Evolutionary conservation across 495 filamentous ascomycete genomes (phyloP), one percentile per base, ranked within the genome.

Genomic region (Penicillium samsonianum): DNA sequence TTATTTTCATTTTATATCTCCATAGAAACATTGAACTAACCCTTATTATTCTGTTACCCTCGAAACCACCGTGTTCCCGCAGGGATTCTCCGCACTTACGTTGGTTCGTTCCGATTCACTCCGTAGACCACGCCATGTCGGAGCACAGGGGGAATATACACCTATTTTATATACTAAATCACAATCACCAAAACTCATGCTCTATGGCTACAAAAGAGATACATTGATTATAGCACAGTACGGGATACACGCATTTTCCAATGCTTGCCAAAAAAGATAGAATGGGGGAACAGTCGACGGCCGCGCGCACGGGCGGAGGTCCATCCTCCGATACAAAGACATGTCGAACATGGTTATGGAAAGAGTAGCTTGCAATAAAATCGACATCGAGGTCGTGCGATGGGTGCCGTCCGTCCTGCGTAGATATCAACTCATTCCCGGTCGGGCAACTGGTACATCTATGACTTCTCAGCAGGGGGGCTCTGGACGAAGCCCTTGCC

Each of bases 401-500:
- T 44, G 53, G 45, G 25, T 43, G 14, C 48, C 50, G 35, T 52
- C 62, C 56, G 30, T 51, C 16, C 47, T 37, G 46, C 49, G 53
- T 47, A 47, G 43, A 57, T 59, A 57, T 65, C 63, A 57, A 51
- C 60, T 71, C 58, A 67, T 60, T 64, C 66, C 58, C 64, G 52
- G 62, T 67, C 55, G 57, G 61, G 42, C 35, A 55, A 58, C 44
- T 14, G 42, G 51, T 49, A 56, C 53, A 59, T 65, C 59, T 75
- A 75, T 70, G 64, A 67, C 71, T 75, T 75, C 68, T 78, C 72
- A 45, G 54, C 55, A 44, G 82, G 75, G 55, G 73, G 60, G 75
- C 87, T 91, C 78, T 97, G 92, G 43, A 96, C 84, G 78, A 87
- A 83, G 60, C 91, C 91, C 73, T 84, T 81, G 74, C 92, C 91